Percentiles rank a stretch among this genome's conserved stretches.
Evolutionary conservation across 192 early-diverging fungal species (phyloP).

Genomic region (Gigaspora rosea): DNA sequence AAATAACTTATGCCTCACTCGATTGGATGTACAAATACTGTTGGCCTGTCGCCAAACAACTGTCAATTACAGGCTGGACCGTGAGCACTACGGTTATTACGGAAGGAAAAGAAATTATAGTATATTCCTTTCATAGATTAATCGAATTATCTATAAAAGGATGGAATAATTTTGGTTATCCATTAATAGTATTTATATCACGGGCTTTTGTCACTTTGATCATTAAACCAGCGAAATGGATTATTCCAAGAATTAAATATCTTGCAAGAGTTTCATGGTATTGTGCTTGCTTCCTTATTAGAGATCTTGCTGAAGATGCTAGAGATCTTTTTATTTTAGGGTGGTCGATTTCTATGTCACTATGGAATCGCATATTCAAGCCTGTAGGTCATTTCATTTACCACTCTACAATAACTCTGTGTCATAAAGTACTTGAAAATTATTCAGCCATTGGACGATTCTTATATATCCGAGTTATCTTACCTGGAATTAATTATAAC

Average conservation of each 20-base stretch:
- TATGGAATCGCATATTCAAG: neutral
- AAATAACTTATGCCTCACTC: neutral
- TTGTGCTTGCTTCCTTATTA: slow-evolving; percentile 22
- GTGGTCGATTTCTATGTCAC: neutral
- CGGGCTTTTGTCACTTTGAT: neutral
- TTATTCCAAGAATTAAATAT: neutral
- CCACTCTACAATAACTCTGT: neutral
- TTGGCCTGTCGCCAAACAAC: slow-evolving; percentile 9
- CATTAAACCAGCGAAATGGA: slow-evolving; percentile 22
- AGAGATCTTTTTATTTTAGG: slow-evolving; percentile 1
- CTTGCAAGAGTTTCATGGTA: slow-evolving; percentile 1
- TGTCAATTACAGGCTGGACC: neutral
- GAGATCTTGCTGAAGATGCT: slow-evolving; percentile 23
- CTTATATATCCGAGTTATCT: neutral
- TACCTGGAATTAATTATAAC: neutral
- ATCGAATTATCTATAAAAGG: slow-evolving; percentile 13
- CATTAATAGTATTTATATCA: neutral
- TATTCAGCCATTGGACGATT: neutral
- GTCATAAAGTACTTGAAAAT: neutral
- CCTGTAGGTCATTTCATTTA: neutral
- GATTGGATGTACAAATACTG: neutral
- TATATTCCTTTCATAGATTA: neutral
- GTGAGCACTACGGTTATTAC: neutral
- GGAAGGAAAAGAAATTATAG: neutral
- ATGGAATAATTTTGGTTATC: slow-evolving; percentile 5